Conservation (phyloP, 2,329 filamentous ascomycete species). For the Fusarium foetens region DNA sequence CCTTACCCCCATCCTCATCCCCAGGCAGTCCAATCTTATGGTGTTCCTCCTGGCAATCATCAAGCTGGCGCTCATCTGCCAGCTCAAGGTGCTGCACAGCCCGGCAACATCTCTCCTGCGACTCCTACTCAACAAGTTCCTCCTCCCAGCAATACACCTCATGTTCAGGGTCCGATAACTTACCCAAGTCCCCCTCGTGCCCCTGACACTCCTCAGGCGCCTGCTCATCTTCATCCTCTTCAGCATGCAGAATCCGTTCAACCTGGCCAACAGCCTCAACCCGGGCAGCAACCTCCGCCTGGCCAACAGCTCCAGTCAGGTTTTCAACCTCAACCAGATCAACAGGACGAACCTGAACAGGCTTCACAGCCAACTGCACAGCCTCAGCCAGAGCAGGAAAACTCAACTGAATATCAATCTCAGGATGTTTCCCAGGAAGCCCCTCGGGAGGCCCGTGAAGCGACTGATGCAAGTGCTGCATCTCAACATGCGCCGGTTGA, state of each 20-base stretch:
- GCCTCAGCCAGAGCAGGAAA: background rate
- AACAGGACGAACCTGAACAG: background rate
- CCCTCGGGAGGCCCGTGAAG: constrained; percentile 21
- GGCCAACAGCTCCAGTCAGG: background rate
- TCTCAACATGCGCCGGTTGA: constrained; percentile 12
- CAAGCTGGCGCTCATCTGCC: background rate
- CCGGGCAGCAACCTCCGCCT: constrained; percentile 16
- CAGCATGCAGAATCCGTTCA: constrained; percentile 25
- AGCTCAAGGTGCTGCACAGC: background rate
- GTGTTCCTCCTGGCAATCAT: background rate
- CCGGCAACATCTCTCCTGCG: background rate
- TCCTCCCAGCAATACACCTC: background rate
- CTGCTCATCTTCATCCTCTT: constrained; percentile 39
- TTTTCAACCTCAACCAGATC: background rate
- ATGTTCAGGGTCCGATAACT: constrained; percentile 9
- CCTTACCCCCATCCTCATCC: constrained; percentile 13
- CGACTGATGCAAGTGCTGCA: background rate
- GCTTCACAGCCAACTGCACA: background rate
- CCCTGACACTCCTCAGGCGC: constrained; percentile 24
- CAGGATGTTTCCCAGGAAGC: constrained; percentile 13
- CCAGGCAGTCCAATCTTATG: constrained; percentile 7
- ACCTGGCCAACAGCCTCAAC: background rate
- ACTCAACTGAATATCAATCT: background rate
- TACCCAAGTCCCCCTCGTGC: constrained; percentile 38
- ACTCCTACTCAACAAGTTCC: background rate